These are phyloP conservation scores for Musa acuminata DNA, from an alignment of 176 grass and related monocot genomes.

Conservation along the genomic window DNA sequence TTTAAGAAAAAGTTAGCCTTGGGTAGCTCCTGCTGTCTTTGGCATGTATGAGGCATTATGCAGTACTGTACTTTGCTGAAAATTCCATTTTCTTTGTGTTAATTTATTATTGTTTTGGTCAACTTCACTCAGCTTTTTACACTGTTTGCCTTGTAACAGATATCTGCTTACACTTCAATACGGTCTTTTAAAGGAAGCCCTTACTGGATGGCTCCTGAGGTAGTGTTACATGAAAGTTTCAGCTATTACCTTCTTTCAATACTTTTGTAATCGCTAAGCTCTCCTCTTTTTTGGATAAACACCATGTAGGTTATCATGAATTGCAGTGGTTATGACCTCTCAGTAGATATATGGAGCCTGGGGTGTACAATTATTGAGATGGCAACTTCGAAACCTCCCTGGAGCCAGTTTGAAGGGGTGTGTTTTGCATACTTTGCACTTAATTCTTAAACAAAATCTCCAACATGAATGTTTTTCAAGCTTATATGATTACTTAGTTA, in stretches of 20 bases:
- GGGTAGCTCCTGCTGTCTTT: neutral
- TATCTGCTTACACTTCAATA: conserved; percentile 86
- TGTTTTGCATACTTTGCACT: neutral
- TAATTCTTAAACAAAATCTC: conserved; percentile 1
- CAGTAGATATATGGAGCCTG: conserved; percentile 96
- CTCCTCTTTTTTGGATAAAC: neutral
- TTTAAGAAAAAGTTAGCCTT: too few relatives aligned
- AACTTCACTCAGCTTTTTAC: neutral
- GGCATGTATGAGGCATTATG: neutral
- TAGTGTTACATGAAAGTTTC: conserved; percentile 22
- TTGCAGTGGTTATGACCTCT: conserved; percentile 63
- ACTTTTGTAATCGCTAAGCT: neutral
- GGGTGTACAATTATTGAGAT: conserved; percentile 97
- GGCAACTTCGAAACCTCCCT: conserved; percentile 92
- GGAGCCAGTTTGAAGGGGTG: conserved; percentile 91
- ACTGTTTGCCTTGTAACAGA: conserved; percentile 43
- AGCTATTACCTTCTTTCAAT: neutral
- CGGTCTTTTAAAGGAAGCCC: conserved; percentile 96
- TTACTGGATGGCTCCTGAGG: conserved; percentile 99
- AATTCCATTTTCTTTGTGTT: neutral
- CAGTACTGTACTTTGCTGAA: neutral
- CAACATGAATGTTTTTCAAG: neutral
- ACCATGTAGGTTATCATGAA: conserved; percentile 85
- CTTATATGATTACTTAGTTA: conserved; percentile 2
- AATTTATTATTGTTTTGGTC: neutral